Percentiles rank a stretch among this genome's conserved stretches.
Evolutionary conservation across 225 moss, liverwort and hornwort genomes (phyloP).

Genomic region (Bryoerythrophyllum caledonicum): DNA sequence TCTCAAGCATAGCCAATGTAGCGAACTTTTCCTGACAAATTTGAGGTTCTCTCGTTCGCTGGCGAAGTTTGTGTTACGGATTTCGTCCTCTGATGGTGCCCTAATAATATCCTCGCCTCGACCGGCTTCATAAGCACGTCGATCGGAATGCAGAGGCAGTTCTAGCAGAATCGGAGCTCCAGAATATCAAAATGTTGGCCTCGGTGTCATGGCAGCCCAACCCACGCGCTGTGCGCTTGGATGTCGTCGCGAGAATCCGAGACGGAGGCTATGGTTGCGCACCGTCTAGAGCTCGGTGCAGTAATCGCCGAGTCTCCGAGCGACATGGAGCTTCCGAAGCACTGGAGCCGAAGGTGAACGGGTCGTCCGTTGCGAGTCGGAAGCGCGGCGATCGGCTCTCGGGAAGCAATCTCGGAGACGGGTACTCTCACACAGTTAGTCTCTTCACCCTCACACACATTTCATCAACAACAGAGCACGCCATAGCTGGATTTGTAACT

Average conservation of each 20-base stretch:
- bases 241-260: not conserved
- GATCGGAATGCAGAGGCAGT: not conserved
- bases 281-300: conserved; percentile 13
- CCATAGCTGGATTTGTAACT: not conserved
- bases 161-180: not conserved
- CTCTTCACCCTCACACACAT: conserved; percentile 7
- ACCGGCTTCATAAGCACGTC: not conserved
- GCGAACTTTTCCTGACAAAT: not conserved
- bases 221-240: conserved; percentile 4
- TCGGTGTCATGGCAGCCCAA: conserved; percentile 6
- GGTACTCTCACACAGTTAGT: not conserved
- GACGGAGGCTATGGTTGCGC: not conserved
- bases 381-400: not conserved
- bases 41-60: not conserved
- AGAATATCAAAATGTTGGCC: conserved; percentile 17
- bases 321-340: not conserved
- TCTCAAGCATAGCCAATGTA: not conserved
- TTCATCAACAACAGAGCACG: not conserved
- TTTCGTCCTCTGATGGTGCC: not conserved
- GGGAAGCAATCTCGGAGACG: not conserved
- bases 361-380: not conserved
- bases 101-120: not conserved
- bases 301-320: conserved; percentile 3
- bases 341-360: not conserved
- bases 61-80: not conserved